phyloP scores from a whole-genome alignment of 2,329 filamentous ascomycete genomes.

The Didymella sp. region DNA sequence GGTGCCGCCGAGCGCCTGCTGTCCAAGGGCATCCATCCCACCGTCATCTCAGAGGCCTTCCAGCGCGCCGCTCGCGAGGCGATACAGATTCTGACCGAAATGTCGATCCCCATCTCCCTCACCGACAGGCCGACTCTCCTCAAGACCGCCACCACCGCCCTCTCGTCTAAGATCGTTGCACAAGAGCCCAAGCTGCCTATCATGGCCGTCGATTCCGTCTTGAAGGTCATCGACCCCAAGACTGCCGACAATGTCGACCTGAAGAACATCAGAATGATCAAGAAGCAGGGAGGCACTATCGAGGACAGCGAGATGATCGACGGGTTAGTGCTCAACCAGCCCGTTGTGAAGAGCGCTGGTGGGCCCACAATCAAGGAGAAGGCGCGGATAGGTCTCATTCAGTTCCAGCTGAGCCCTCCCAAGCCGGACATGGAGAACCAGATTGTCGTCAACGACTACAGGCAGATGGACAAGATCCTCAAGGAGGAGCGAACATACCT shows the following conservation, averaged over 20 bases:
- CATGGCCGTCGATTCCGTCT: slow-evolving; percentile 96
- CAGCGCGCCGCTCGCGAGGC: slow-evolving; percentile 90
- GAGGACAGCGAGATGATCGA: slow-evolving; percentile 98
- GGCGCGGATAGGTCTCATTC: slow-evolving; percentile 93
- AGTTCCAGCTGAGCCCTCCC: slow-evolving; percentile 97
- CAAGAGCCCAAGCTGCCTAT: slow-evolving; percentile 97
- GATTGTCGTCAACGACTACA: slow-evolving; percentile 98
- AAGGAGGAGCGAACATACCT: slow-evolving; percentile 99
- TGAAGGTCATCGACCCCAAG: slow-evolving; percentile 94
- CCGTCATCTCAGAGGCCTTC: slow-evolving; percentile 96
- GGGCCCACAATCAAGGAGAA: slow-evolving; percentile 95
- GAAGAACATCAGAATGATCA: slow-evolving; percentile 94
- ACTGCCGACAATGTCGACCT: slow-evolving; percentile 96
- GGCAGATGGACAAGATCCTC: slow-evolving; percentile 99
- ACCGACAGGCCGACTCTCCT: slow-evolving; percentile 87
- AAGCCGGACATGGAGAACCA: slow-evolving; percentile 99
- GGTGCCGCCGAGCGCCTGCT: slow-evolving; percentile 92
- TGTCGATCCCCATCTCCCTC: slow-evolving; percentile 92
- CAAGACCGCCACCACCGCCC: slow-evolving; percentile 94
- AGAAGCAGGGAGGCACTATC: slow-evolving; percentile 97
- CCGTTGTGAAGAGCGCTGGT: slow-evolving; percentile 90
- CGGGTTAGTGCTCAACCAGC: slow-evolving; percentile 89
- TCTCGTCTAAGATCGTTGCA: slow-evolving; percentile 98
- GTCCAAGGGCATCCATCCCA: slow-evolving; percentile 90
- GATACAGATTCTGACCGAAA: slow-evolving; percentile 88